Conservation (phyloP, 257 asterid genomes). For the Catharanthus roseus region DNA sequence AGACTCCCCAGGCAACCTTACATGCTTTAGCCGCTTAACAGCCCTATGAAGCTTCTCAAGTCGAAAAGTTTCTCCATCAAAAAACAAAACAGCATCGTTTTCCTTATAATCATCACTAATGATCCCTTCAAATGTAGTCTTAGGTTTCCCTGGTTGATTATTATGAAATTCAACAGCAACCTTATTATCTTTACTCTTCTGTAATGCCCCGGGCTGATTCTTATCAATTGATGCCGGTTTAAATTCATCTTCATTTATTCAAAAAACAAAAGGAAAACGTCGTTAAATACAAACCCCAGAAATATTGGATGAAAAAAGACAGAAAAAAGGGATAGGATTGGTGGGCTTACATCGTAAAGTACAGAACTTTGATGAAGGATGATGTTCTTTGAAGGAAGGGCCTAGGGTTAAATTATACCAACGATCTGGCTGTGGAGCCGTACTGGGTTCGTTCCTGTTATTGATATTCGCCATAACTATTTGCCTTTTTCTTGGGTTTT, state of each 20-base stretch:
- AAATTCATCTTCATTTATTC: slow-evolving; percentile 61
- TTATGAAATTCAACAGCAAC: slow-evolving; percentile 84
- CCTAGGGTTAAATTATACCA: slow-evolving; percentile 90
- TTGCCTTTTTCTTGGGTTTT: background rate
- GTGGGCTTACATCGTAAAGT: slow-evolving; percentile 70
- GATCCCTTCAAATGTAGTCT: slow-evolving; percentile 85
- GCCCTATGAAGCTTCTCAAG: slow-evolving; percentile 87
- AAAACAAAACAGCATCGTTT: slow-evolving; percentile 85
- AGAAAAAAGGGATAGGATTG: background rate
- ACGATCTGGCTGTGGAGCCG: slow-evolving; percentile 80
- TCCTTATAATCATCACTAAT: slow-evolving; percentile 91
- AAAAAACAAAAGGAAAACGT: background rate
- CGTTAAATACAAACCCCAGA: background rate
- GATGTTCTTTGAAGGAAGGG: slow-evolving; percentile 75
- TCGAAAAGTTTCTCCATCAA: slow-evolving; percentile 77
- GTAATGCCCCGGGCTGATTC: slow-evolving; percentile 75
- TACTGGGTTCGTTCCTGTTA: slow-evolving; percentile 58
- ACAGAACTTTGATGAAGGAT: slow-evolving; percentile 91
- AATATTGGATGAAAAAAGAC: background rate
- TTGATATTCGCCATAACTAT: slow-evolving; percentile 56
- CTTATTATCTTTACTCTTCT: slow-evolving; percentile 83
- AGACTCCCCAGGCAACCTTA: slow-evolving; percentile 70
- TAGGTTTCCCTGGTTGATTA: slow-evolving; percentile 81
- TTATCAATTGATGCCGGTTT: slow-evolving; percentile 97
- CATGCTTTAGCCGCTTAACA: slow-evolving; percentile 85